phyloP scores from a whole-genome alignment of 129 eudicot genomes.

The Scalesia atractyloides region DNA sequence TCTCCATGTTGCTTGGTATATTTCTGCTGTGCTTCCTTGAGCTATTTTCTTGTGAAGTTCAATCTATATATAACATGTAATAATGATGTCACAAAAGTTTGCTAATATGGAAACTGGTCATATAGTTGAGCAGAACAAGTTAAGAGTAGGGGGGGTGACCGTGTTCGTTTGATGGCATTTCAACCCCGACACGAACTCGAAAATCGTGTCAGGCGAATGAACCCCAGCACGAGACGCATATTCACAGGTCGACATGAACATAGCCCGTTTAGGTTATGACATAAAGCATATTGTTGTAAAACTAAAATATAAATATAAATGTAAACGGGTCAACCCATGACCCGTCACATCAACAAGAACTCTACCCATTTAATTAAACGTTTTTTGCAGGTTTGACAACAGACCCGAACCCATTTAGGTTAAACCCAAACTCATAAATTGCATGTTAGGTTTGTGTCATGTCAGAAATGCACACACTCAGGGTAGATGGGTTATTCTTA shows the following conservation, averaged over 20 bases:
- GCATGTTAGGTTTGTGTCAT: neutral
- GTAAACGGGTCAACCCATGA: too few relatives aligned
- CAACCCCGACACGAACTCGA: neutral
- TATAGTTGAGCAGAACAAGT: neutral
- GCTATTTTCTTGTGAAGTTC: conserved; percentile 58
- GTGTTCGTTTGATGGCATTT: neutral
- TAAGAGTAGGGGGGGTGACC: neutral
- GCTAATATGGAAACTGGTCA: neutral
- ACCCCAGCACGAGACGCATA: too few relatives aligned
- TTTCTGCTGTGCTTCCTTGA: conserved; percentile 76
- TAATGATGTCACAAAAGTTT: neutral
- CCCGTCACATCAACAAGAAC: too few relatives aligned
- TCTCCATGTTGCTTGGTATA: conserved; percentile 77
- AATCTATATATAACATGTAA: conserved; percentile 34
- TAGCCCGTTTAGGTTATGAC: too few relatives aligned
- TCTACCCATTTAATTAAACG: too few relatives aligned
- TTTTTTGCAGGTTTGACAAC: too few relatives aligned
- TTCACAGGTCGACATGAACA: too few relatives aligned
- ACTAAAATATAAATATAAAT: too few relatives aligned
- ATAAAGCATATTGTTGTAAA: too few relatives aligned
- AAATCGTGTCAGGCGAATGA: too few relatives aligned
- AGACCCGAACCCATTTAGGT: neutral
- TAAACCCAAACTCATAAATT: neutral
- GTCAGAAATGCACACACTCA: neutral
- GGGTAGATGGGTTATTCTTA: neutral